phyloP scores from a whole-genome alignment of 345 rosid genomes.

The Durio zibethinus region DNA sequence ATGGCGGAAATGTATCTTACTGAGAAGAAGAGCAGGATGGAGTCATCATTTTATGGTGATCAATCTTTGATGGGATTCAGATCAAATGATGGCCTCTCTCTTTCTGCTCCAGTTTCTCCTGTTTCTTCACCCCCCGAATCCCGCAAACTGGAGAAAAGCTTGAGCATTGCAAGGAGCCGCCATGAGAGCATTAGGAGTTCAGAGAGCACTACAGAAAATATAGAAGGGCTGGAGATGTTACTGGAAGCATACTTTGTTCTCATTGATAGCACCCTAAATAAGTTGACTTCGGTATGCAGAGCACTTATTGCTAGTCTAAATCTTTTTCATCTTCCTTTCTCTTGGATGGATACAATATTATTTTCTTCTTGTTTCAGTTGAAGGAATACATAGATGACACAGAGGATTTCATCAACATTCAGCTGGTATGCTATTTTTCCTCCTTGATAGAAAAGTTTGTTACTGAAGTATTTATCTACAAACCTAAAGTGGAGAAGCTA shows the following conservation, averaged over 20 bases:
- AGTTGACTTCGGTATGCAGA: slow-evolving; percentile 77
- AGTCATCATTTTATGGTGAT: slow-evolving; percentile 72
- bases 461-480: background rate
- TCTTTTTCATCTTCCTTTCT: background rate
- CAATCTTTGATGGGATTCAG: slow-evolving; percentile 66
- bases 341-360: background rate
- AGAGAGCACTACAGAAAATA: slow-evolving; percentile 64
- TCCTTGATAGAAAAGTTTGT: background rate
- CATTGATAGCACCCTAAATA: slow-evolving; percentile 93
- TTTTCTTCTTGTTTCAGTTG: slow-evolving; percentile 49
- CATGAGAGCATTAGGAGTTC: slow-evolving; percentile 90
- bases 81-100: slow-evolving; percentile 72
- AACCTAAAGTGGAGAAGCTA: background rate
- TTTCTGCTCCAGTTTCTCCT: slow-evolving; percentile 96
- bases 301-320: background rate
- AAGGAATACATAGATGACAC: slow-evolving; percentile 98
- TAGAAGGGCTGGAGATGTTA: slow-evolving; percentile 97
- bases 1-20: slow-evolving; percentile 99
- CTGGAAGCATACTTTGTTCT: slow-evolving; percentile 98
- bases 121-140: slow-evolving; percentile 82
- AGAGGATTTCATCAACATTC: slow-evolving; percentile 96
- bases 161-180: slow-evolving; percentile 86
- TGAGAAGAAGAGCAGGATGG: slow-evolving; percentile 90
- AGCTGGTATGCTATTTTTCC: slow-evolving; percentile 49
- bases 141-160: slow-evolving; percentile 77